Conservation (phyloP, 2,329 filamentous ascomycete species). For the Monosporascus sp. region DNA sequence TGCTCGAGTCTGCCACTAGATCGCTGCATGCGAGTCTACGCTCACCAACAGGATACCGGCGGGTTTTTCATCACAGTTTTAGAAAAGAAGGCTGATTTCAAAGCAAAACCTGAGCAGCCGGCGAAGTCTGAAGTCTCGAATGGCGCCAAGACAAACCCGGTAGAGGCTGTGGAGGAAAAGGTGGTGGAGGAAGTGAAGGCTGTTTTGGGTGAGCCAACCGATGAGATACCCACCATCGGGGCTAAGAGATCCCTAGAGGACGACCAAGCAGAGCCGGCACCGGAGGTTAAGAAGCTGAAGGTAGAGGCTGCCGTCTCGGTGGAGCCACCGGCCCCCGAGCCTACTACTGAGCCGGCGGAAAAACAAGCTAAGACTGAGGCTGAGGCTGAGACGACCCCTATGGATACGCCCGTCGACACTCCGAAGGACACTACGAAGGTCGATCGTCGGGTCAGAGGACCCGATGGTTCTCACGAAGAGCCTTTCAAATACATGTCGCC, state of each 20-base stretch:
- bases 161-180: constrained; percentile 17
- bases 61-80: constrained; percentile 96
- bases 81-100: constrained; percentile 85
- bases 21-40: constrained; percentile 88
- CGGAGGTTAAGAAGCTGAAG: constrained; percentile 39
- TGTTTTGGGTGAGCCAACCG: constrained; percentile 24
- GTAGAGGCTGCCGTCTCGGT: constrained; percentile 8
- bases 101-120: constrained; percentile 63
- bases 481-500: constrained; percentile 85
- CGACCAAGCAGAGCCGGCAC: constrained; percentile 29
- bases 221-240: constrained; percentile 24
- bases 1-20: constrained; percentile 71
- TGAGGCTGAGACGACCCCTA: constrained; percentile 9
- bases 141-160: constrained; percentile 11
- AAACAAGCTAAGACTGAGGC: constrained; percentile 12
- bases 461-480: constrained; percentile 64
- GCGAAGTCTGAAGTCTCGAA: constrained; percentile 31
- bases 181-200: constrained; percentile 31
- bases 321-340: constrained; percentile 5
- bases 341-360: constrained; percentile 11
- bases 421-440: constrained; percentile 18
- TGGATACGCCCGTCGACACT: constrained; percentile 3
- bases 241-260: constrained; percentile 30
- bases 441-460: constrained; percentile 36
- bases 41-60: constrained; percentile 92